Evolutionary conservation across 2,329 filamentous ascomycete species (phyloP).

Genomic region (Penicillium sp.): DNA sequence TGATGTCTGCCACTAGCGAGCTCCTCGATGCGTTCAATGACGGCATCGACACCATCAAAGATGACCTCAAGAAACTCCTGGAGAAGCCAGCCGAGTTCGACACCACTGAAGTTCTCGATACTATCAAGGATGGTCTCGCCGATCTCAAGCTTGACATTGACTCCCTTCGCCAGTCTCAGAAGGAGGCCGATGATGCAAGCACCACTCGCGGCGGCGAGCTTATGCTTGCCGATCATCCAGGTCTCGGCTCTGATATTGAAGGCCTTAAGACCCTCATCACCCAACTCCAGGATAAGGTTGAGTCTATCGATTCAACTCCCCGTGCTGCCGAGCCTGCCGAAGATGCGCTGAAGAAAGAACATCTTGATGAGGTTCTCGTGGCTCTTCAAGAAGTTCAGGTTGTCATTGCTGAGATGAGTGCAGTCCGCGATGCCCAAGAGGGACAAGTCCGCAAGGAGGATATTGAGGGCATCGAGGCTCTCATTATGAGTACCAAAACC

Average conservation of each 20-base stretch:
- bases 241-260: constrained; percentile 73
- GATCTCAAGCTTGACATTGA: constrained; percentile 79
- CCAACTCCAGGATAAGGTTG: constrained; percentile 82
- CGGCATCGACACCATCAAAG: constrained; percentile 74
- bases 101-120: constrained; percentile 87
- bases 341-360: constrained; percentile 50
- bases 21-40: constrained; percentile 66
- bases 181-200: constrained; percentile 52
- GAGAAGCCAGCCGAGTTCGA: constrained; percentile 83
- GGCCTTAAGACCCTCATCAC: constrained; percentile 82
- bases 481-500: constrained; percentile 86
- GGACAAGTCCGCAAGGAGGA: constrained; percentile 76
- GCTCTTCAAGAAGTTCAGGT: constrained; percentile 60
- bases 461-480: constrained; percentile 85
- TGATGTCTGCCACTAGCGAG: constrained; percentile 59
- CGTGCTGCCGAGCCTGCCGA: constrained; percentile 42
- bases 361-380: constrained; percentile 52
- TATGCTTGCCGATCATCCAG: constrained; percentile 59
- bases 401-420: constrained; percentile 58
- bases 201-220: constrained; percentile 59
- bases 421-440: constrained; percentile 49
- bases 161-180: constrained; percentile 64
- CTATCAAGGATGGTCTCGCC: constrained; percentile 79
- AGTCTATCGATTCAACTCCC: constrained; percentile 66
- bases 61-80: constrained; percentile 73